Percentiles rank a stretch among this genome's conserved stretches.
Conservation (phyloP, 345 rosid species). For the Eucalyptus marginata region DNA sequence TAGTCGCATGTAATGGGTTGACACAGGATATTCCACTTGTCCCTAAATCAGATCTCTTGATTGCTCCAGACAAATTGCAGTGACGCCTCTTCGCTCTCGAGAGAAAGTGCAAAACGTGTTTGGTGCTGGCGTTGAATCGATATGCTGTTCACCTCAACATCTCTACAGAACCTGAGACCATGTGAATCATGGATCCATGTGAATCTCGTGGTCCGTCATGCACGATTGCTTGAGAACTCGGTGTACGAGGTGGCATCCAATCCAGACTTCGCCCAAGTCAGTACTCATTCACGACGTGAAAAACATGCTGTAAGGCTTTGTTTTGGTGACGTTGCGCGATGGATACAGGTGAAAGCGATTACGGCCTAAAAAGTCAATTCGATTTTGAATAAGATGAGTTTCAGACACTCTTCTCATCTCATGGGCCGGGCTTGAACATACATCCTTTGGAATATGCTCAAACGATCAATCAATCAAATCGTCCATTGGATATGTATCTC, state of each 20-base stretch:
- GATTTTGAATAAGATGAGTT: neutral
- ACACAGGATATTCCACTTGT: neutral
- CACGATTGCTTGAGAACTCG: neutral
- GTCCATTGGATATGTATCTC: neutral
- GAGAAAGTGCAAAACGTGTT: neutral
- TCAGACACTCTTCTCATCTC: neutral
- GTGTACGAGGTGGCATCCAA: neutral
- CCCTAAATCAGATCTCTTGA: neutral
- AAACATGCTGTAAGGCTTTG: neutral
- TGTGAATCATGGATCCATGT: neutral
- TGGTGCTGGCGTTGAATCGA: neutral
- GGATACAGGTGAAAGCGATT: neutral
- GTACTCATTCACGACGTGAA: neutral
- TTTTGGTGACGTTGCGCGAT: neutral
- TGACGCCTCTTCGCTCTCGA: neutral
- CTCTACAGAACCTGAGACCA: neutral
- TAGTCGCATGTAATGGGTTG: neutral
- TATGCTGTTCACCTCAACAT: neutral
- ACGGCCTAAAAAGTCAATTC: neutral
- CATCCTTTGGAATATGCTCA: too few relatives aligned
- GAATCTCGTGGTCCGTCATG: neutral
- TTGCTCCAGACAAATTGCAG: neutral
- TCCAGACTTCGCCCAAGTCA: neutral
- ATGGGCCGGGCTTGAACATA: too few relatives aligned
- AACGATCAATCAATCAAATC: too few relatives aligned